Base-by-base conservation (phyloP, 1,139 yeast genomes). In the Candida frijolesensis region DNA sequence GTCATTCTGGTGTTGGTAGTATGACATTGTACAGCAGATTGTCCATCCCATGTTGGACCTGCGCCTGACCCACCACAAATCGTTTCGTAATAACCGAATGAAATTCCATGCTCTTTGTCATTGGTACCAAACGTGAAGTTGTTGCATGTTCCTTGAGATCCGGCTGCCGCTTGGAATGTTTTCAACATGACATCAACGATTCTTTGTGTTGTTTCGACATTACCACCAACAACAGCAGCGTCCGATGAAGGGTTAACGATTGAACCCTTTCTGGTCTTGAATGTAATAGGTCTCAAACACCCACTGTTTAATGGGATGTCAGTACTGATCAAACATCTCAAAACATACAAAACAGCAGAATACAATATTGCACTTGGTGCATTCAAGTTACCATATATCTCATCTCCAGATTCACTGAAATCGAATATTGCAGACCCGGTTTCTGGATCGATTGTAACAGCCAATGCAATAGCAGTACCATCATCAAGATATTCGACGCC, bases 171-270 rank as follows among this genome's bases (percentile, higher is more conserved):
- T 54, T 80, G 77, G 62, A 89, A 88, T 0, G 96, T 90, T 58
- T 82, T 83, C 60, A 89, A 73, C 52, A 89, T 79, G 3, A 86
- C 91, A 66, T 89, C 96, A 1, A 90, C 87, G 41, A 89, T 83
- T 54, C 96, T 76, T 66, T 89, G 96, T 1, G 94, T 84, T 0
- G 96, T 89, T 65, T 87, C 87, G n/a, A 88, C 95, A 63, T 89
- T 89, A 7, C 96, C 96, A 29, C 96, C 96, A 9, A 88, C 95
- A 3, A 87, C 91, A 1, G 96, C 96, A 15, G 94, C 94, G 45
- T 86, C 89, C 39, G 75, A 77, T 1, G 85, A 77, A 2, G 96
- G 96, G 44, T 84, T 76, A 25, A 89, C 76, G 6, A 89, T 76
- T 1, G 89, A 81, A 0, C 87, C 87, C 46, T 80, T 80, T 37